Conservation (phyloP, 2,329 filamentous ascomycete species). For the Magnaporthiopsis poae region DNA sequence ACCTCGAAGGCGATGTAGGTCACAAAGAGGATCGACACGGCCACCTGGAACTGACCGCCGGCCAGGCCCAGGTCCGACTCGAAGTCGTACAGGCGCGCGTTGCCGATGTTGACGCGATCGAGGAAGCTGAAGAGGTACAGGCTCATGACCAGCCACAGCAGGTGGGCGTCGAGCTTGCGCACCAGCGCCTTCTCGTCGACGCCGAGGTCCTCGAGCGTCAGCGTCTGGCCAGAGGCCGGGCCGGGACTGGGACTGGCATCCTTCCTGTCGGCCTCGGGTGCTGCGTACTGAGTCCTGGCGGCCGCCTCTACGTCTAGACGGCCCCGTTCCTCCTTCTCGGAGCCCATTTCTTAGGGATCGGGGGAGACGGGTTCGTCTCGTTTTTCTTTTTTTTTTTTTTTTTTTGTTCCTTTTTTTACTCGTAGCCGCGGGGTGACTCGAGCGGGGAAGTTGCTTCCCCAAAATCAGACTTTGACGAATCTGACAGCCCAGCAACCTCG, state of each 20-base stretch:
- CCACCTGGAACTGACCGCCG: conserved; percentile 59
- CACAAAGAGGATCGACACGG: conserved; percentile 58
- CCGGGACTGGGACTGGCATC: background rate
- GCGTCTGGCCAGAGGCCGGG: background rate
- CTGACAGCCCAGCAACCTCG: background rate
- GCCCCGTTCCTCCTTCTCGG: background rate
- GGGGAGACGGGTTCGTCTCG: too few relatives aligned
- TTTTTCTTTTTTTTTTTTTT: too few relatives aligned
- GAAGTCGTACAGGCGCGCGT: conserved; percentile 55
- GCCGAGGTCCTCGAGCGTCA: conserved; percentile 10
- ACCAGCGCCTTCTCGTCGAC: conserved; percentile 46
- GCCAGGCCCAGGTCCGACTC: conserved; percentile 51
- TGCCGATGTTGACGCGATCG: conserved; percentile 67
- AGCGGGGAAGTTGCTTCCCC: background rate
- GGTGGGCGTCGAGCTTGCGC: conserved; percentile 52
- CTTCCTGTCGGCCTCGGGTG: background rate
- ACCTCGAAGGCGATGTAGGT: conserved; percentile 55
- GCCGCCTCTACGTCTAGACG: background rate
- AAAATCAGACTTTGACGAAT: background rate
- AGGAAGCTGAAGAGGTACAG: conserved; percentile 69
- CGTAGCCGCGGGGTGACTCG: background rate
- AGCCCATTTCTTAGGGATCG: background rate
- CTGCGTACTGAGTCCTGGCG: background rate
- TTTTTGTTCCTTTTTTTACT: background rate
- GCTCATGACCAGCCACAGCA: conserved; percentile 58